Evolutionary conservation across 495 filamentous ascomycete species (phyloP), one percentile per base, ranked within the genome.

Genomic region (Xylaria bambusicola): DNA sequence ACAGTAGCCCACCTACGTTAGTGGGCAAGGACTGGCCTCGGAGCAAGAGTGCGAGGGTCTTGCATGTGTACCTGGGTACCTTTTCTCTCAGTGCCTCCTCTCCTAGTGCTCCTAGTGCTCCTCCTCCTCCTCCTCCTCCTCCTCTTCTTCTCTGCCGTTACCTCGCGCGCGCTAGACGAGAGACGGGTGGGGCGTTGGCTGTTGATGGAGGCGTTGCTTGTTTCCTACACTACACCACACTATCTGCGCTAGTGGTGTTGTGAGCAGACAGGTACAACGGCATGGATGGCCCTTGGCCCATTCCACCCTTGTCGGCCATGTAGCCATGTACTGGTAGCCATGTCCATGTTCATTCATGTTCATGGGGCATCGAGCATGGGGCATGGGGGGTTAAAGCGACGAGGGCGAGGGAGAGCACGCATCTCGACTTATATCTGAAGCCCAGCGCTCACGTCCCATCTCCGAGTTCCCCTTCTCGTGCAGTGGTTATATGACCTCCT

Each of bases 401-500:
- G 13, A 59, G 47, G 24, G 45, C 35, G 12, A 58, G 46, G 50
- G 49, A 52, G 35, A 27, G 48, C 27, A 36, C 57, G 35, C 49
- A 53, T 60, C 38, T 60, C 17, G 57, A 60, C 49, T 60, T 60
- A 52, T 60, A 60, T 60, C 57, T 52, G 36, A 40, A 60, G 57
- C 57, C 49, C 41, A 44, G 49, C 57, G 47, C 57, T 53, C 57
- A 60, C 49, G 27, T 60, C 57, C 49, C 49, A 47, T 26, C 45
- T 60, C 29, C 33, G 48, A 52, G 57, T 27, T 70, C 64, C 61
- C 54, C 52, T 72, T 66, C 67, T 62, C 67, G 68, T 70, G 63
- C 68, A 64, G 52, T 71, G 58, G 62, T 53, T 66, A 63, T 66
- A 65, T 67, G 64, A 64, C 56, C 60, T 70, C 65, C 70, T 63